These are phyloP conservation scores for Alternaria sp. DNA, from an alignment of 2,329 filamentous ascomycete species.

Conservation along the genomic window DNA sequence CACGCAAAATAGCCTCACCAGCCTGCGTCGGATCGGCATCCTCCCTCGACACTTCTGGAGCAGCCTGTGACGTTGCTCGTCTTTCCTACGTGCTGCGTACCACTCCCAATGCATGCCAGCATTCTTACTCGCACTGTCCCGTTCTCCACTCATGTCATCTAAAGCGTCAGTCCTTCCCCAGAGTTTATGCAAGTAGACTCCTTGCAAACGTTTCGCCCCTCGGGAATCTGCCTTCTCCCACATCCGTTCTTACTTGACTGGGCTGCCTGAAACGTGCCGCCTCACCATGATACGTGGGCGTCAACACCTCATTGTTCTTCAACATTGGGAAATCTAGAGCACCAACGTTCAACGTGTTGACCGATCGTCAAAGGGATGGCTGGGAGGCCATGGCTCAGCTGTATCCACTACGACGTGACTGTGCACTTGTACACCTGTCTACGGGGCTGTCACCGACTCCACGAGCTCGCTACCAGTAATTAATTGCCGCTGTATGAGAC, in stretches of 20 bases:
- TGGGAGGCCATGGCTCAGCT: neutral
- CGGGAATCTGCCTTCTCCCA: constrained; percentile 4
- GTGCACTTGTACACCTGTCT: neutral
- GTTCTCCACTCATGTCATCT: constrained; percentile 13
- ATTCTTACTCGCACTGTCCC: constrained; percentile 13
- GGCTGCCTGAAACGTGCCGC: constrained; percentile 1
- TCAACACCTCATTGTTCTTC: neutral
- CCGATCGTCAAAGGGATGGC: neutral
- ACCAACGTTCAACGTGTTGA: neutral
- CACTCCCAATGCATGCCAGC: constrained; percentile 13
- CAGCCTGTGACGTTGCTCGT: constrained; percentile 15
- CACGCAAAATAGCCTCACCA: constrained; percentile 13
- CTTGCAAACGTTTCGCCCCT: constrained; percentile 16
- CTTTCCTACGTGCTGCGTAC: constrained; percentile 12
- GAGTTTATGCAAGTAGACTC: constrained; percentile 3
- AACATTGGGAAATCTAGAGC: neutral
- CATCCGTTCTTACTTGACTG: constrained; percentile 8
- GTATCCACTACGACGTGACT: constrained; percentile 2
- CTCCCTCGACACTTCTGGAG: constrained; percentile 1
- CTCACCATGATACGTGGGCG: constrained; percentile 2
- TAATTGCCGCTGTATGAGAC: neutral
- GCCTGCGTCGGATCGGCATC: constrained; percentile 7
- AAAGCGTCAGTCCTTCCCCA: constrained; percentile 12
- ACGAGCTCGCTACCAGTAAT: constrained; percentile 1
- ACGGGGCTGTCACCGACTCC: neutral